Evolutionary conservation across 2,329 filamentous ascomycete genomes (phyloP), one percentile per base, ranked within the genome.

Genomic region (Diplocarpon rosae): DNA sequence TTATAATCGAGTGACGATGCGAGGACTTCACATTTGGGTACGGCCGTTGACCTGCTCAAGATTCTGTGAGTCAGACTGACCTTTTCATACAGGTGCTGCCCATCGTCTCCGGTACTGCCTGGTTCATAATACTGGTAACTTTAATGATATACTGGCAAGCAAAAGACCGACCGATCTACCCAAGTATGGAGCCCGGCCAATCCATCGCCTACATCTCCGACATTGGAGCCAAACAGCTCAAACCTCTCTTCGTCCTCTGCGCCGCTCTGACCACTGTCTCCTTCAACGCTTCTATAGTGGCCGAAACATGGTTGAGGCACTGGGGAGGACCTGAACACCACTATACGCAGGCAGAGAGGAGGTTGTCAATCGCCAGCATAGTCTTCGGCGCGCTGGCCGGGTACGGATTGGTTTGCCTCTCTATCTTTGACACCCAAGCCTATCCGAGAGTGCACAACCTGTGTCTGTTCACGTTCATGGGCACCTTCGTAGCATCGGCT

Each of bases 101-200:
- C 20, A 24, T 24, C 7, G 20, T 24, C 20, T 3, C 20, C 3
- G 20, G 20, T 24, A 24, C 20, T 24, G 20, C 20, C 20, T 24
- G 20, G 20, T 24, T 4, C 20, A 24, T 7, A 24, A 24, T 24
- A 7, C 20, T 24, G 7, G 4, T 24, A 24, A 39, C 37, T 1
- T n/a, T 39, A 10, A 39, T 39, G 37, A 32, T 39, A 15, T 39
- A 32, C 29, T 39, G 37, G 37, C 37, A 39, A 39, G 20, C 14
- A 15, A 39, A 16, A 12, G 14, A 28, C 16, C 37, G 13, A n/a
- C 28, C 37, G 2, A 27, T 20, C 28, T 39, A 39, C 29, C 17
- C 14, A 28, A 39, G 28, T 17, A 39, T 32, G 37, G 13, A 11
- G 13, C 8, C 29, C 15, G 3, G 28, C 10, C 37, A 39, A 39